These are phyloP conservation scores for Trichophyton verrucosum DNA, from an alignment of 2,329 filamentous ascomycete species.

Conservation along the genomic window DNA sequence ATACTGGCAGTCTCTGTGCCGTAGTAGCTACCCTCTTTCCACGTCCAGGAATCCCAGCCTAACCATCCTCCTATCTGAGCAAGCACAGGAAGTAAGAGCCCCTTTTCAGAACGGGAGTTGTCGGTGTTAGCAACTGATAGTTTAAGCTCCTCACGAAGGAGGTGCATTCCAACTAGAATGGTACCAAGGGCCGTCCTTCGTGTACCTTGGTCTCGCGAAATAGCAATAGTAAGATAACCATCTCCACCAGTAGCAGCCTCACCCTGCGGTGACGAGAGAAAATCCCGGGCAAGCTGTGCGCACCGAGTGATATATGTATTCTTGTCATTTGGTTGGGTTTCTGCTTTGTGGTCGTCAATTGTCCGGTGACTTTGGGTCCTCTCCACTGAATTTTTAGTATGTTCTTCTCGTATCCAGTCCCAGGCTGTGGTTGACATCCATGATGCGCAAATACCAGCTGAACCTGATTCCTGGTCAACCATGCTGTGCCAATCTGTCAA, in stretches of 20 bases:
- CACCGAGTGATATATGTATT: constrained; percentile 36
- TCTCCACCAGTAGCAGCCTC: constrained; percentile 40
- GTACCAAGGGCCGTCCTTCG: constrained; percentile 54
- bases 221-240: constrained; percentile 55
- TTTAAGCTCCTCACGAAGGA: constrained; percentile 82
- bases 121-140: constrained; percentile 51
- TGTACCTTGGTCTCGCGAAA: constrained; percentile 41
- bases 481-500: constrained; percentile 39
- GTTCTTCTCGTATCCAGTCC: constrained; percentile 57
- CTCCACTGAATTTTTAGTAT: constrained; percentile 24
- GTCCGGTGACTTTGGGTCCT: constrained; percentile 15
- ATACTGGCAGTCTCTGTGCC: constrained; percentile 47
- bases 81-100: constrained; percentile 57
- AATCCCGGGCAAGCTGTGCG: constrained; percentile 51
- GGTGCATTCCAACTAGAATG: constrained; percentile 62
- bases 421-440: constrained; percentile 51
- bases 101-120: constrained; percentile 32
- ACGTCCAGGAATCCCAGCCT: constrained; percentile 54
- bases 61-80: constrained; percentile 76
- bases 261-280: constrained; percentile 49
- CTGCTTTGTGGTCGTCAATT: constrained; percentile 9
- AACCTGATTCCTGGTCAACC: constrained; percentile 34
- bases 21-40: constrained; percentile 42
- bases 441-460: constrained; percentile 28
- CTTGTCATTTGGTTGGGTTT: constrained; percentile 12